Evolutionary conservation across 106 monocot species (phyloP).

Genomic region (Chionographis japonica): DNA sequence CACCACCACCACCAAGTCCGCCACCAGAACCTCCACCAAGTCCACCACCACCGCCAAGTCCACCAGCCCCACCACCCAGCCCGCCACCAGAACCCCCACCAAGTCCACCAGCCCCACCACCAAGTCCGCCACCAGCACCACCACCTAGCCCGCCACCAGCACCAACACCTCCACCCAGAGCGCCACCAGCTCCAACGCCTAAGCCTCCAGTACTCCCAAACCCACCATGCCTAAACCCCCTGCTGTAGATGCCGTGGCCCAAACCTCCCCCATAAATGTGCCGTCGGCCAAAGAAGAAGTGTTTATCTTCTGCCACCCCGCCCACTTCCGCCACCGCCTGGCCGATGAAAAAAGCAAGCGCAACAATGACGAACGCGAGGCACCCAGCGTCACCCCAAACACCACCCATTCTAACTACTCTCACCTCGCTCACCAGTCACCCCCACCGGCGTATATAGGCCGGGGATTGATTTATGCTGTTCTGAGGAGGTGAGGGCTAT

Average conservation of each 20-base stretch:
- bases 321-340: neutral
- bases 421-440: no score
- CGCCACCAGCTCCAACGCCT: neutral
- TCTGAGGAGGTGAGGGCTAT: no score
- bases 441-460: no score
- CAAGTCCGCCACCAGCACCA: neutral
- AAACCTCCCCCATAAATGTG: conserved; percentile 6
- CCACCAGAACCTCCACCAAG: conserved; percentile 1
- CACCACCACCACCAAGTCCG: no score
- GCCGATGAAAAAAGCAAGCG: neutral
- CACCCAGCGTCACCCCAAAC: neutral
- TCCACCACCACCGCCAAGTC: neutral
- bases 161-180: no score
- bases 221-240: conserved; percentile 4
- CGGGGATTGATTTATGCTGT: no score
- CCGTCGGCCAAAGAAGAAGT: conserved; percentile 2
- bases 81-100: neutral
- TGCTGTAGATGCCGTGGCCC: conserved; percentile 8
- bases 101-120: neutral
- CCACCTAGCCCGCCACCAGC: neutral
- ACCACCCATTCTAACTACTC: no score
- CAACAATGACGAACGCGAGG: neutral
- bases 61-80: neutral
- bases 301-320: conserved; percentile 4
- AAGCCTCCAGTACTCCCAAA: conserved; percentile 5